Evolutionary conservation across 148 eudicot genomes (phyloP).

Genomic region (Rhododendron vialii): DNA sequence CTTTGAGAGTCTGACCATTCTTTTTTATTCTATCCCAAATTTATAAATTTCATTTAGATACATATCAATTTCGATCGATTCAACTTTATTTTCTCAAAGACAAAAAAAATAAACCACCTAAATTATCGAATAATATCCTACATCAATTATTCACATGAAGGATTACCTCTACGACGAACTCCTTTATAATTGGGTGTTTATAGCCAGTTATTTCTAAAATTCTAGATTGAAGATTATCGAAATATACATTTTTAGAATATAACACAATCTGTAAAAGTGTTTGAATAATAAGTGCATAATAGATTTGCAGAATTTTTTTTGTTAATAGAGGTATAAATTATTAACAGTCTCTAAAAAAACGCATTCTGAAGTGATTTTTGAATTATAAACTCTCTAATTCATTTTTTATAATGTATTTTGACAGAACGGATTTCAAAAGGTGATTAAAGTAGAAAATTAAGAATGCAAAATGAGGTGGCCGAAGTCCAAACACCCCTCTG

Average conservation of each 20-base stretch:
- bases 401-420: too few species aligned
- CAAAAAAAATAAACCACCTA: background rate
- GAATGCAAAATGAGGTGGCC: background rate
- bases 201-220: background rate
- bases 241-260: too few species aligned
- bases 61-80: background rate
- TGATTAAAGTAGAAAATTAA: too few species aligned
- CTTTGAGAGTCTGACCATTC: background rate
- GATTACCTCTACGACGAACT: background rate
- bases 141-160: background rate
- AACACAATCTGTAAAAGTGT: background rate
- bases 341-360: too few species aligned
- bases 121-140: background rate
- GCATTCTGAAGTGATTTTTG: too few species aligned
- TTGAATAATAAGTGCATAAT: background rate
- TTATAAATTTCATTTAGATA: background rate
- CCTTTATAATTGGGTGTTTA: background rate
- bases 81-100: background rate
- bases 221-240: too few species aligned
- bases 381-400: background rate
- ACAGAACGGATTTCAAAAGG: background rate
- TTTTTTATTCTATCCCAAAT: background rate
- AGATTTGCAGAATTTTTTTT: too few species aligned
- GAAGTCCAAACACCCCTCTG: background rate
- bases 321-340: too few species aligned